These are phyloP conservation scores for Avena sativa DNA, from an alignment of 176 grass and related monocot genomes.

Conservation along the genomic window DNA sequence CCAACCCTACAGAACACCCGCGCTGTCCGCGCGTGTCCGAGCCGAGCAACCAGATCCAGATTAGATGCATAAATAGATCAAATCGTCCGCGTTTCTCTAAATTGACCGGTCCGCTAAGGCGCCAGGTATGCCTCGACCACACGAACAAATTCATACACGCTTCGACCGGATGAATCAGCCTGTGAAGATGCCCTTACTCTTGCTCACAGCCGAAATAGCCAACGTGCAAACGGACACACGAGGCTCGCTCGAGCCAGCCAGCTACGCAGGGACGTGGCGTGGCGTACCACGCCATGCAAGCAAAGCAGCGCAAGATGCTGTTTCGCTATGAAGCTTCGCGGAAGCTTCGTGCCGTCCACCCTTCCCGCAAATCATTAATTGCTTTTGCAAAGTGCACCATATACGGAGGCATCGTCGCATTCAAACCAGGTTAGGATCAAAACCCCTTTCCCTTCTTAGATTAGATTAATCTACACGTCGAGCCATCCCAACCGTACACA, in stretches of 20 bases:
- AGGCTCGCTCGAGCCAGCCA: not conserved
- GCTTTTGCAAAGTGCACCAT: not conserved
- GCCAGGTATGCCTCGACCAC: too few relatives aligned
- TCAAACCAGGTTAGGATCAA: not conserved
- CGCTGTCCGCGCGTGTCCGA: too few relatives aligned
- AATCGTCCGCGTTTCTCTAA: too few relatives aligned
- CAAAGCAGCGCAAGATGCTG: not conserved
- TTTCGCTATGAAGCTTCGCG: constrained; percentile 9
- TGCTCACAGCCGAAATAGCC: not conserved
- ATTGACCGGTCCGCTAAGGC: too few relatives aligned
- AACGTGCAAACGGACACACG: constrained; percentile 6
- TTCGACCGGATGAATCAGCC: too few relatives aligned
- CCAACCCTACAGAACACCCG: too few relatives aligned
- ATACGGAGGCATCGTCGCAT: not conserved
- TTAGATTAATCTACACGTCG: not conserved
- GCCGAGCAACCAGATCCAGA: too few relatives aligned
- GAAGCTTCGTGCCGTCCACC: constrained; percentile 6
- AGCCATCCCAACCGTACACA: not conserved
- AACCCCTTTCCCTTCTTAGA: not conserved
- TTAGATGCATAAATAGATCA: too few relatives aligned
- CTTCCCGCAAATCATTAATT: not conserved
- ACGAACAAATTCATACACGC: too few relatives aligned
- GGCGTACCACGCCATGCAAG: constrained; percentile 7
- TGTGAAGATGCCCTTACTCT: too few relatives aligned
- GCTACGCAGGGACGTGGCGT: not conserved